Evolutionary conservation across 2,329 filamentous ascomycete genomes (phyloP).

Genomic region (Colletotrichum orchidophilum): DNA sequence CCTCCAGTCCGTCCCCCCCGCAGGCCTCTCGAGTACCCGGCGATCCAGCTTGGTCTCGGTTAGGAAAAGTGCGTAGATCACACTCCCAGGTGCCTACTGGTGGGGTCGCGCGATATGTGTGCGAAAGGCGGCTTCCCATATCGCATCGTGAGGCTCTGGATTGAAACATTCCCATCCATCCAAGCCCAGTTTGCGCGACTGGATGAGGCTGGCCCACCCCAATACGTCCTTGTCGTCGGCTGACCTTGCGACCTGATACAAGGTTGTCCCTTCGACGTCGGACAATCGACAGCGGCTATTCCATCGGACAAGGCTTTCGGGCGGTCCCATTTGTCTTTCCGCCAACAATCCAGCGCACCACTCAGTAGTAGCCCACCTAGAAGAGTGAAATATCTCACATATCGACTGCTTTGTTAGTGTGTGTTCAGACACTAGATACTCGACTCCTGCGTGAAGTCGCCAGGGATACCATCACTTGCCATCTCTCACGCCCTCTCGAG

Average conservation of each 20-base stretch:
- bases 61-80: slow-evolving; percentile 31
- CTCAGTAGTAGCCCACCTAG: not conserved
- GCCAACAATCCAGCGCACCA: not conserved
- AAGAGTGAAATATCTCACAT: slow-evolving; percentile 19
- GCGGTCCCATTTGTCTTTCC: slow-evolving; percentile 13
- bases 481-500: slow-evolving; percentile 13
- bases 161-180: slow-evolving; percentile 33
- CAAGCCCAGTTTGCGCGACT: slow-evolving; percentile 9
- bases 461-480: slow-evolving; percentile 21
- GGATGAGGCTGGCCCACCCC: slow-evolving; percentile 22
- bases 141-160: slow-evolving; percentile 27
- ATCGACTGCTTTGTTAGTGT: slow-evolving; percentile 15
- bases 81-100: slow-evolving; percentile 14
- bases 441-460: not conserved
- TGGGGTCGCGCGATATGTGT: slow-evolving; percentile 11
- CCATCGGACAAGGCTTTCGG: slow-evolving; percentile 23
- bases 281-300: slow-evolving; percentile 25
- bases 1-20: not conserved
- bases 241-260: slow-evolving; percentile 18
- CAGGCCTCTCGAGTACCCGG: slow-evolving; percentile 5
- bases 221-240: slow-evolving; percentile 7
- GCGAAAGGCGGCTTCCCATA: slow-evolving; percentile 16
- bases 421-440: slow-evolving; percentile 21
- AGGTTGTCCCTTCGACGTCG: slow-evolving; percentile 25
- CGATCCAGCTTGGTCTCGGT: slow-evolving; percentile 29